Conservation (phyloP, 306 rosid species). For the Cicer cuneatum region DNA sequence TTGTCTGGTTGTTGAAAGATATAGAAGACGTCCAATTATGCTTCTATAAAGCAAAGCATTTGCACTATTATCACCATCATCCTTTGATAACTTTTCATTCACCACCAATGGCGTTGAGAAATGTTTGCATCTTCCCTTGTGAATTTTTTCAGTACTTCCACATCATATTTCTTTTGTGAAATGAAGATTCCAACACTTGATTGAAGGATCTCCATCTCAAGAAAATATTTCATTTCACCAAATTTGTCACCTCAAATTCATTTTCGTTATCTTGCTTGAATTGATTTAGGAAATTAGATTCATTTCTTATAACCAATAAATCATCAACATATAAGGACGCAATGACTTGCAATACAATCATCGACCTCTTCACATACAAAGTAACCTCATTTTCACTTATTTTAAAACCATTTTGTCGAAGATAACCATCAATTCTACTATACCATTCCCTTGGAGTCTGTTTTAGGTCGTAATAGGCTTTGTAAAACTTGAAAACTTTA, state of each 20-base stretch:
- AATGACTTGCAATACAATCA: not conserved
- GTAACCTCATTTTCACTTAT: not conserved
- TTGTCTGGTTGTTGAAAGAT: not conserved
- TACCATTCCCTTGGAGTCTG: not conserved
- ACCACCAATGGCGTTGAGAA: not conserved
- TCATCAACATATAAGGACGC: not conserved
- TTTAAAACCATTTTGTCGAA: not conserved
- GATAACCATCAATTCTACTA: not conserved
- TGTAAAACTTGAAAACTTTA: not conserved
- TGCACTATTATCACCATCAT: not conserved
- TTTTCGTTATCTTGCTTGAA: too few relatives aligned
- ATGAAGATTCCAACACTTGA: not conserved
- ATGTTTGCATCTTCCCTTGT: not conserved
- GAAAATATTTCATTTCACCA: not conserved
- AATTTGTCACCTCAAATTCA: not conserved
- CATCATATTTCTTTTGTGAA: too few relatives aligned
- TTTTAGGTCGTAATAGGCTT: not conserved
- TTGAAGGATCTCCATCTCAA: not conserved
- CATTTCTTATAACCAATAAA: too few relatives aligned
- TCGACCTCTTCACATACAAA: not conserved
- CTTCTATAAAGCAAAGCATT: not conserved
- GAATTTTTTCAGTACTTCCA: not conserved
- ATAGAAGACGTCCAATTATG: not conserved
- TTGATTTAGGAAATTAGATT: too few relatives aligned
- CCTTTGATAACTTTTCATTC: not conserved